A percentile compares a stretch with the other conserved stretches of the same genome.
Conservation (phyloP, 768 basidiomycete species). For the Jaapia argillacea region DNA sequence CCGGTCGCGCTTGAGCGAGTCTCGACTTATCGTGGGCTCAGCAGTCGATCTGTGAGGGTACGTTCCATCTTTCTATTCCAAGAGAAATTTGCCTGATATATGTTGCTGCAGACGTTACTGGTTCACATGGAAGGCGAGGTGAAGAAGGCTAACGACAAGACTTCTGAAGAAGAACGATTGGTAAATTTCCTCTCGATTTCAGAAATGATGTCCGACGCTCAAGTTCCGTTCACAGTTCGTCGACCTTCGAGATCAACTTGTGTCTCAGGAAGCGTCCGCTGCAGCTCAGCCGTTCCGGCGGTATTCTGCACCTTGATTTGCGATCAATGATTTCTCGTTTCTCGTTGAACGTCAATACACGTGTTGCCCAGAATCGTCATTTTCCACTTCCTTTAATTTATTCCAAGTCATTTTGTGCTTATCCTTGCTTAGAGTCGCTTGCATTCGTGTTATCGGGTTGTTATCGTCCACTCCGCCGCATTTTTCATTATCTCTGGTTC, state of each 20-base stretch:
- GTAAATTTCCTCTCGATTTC: slow-evolving; percentile 21
- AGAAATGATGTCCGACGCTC: background rate
- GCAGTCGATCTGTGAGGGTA: slow-evolving; percentile 56
- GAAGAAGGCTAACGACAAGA: slow-evolving; percentile 38
- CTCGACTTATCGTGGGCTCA: slow-evolving; percentile 41
- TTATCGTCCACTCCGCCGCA: too few relatives aligned
- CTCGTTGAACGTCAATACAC: too few relatives aligned
- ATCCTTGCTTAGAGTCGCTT: too few relatives aligned
- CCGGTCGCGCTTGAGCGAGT: slow-evolving; percentile 43
- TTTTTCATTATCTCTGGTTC: too few relatives aligned
- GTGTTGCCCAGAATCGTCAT: too few relatives aligned
- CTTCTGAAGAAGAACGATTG: slow-evolving; percentile 42
- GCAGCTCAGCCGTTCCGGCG: slow-evolving; percentile 1
- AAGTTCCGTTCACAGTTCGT: slow-evolving; percentile 9
- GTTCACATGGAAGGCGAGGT: slow-evolving; percentile 59
- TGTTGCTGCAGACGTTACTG: slow-evolving; percentile 43
- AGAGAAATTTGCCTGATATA: background rate
- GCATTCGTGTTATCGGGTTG: too few relatives aligned
- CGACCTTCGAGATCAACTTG: slow-evolving; percentile 8
- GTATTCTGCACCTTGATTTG: slow-evolving; percentile 2
- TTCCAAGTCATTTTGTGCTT: too few relatives aligned
- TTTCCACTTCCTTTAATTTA: too few relatives aligned
- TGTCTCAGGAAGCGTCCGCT: slow-evolving; percentile 1
- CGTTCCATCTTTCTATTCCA: slow-evolving; percentile 6
- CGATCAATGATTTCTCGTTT: too few relatives aligned